Evolutionary conservation across 768 basidiomycete genomes (phyloP), one percentile per base, ranked within the genome.

Genomic region (Tylopilus rubrobrunneus): DNA sequence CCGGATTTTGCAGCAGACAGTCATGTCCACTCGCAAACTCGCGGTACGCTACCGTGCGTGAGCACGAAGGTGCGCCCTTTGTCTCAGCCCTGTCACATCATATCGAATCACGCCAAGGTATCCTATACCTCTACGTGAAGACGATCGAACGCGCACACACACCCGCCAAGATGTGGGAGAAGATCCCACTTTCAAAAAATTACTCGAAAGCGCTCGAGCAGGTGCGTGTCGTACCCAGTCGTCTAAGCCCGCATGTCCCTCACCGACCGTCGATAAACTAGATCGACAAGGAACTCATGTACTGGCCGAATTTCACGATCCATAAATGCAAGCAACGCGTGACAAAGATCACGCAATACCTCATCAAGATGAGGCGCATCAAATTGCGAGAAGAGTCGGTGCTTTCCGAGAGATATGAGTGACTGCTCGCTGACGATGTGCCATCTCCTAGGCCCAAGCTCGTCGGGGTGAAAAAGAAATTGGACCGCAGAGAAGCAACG

Each of bases 281-380:
- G 95, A 96, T 99, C 65, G 97, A 98, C 76, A 80, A 78, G 49
- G 92, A 98, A 66, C 81, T 98, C 56, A 80, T 93, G n/a, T 92
- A 98, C 69, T 98, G 97, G 97, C 96, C 97, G 5, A 94, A 94
- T 64, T 98, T 96, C 71, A 85, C 85, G 31, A 89, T 94, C 50
- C 97, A 98, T 77, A 98, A 98, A 75, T 98, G 97, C 82, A 99
- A 99, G 78, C 97, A 99, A 74, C 85, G 97, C 43, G 80, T 98
- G 29, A 99, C 97, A 11, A 99, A 98, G 76, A 98, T 99, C 63
- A 98, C 96, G 0, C 97, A 99, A 69, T 98, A 98, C 67, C 83
- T 99, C 59, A 98, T 98, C 71, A 95, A 97, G 77, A 97, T 98
- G 95, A 82, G 96, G 55, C 85, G 90, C 41, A 72, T 96, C 56